A percentile compares a stretch with the other conserved stretches of the same genome.
These are phyloP conservation scores for Microsporum ferrugineum DNA, from an alignment of 2,329 filamentous ascomycete genomes.

Conservation along the genomic window DNA sequence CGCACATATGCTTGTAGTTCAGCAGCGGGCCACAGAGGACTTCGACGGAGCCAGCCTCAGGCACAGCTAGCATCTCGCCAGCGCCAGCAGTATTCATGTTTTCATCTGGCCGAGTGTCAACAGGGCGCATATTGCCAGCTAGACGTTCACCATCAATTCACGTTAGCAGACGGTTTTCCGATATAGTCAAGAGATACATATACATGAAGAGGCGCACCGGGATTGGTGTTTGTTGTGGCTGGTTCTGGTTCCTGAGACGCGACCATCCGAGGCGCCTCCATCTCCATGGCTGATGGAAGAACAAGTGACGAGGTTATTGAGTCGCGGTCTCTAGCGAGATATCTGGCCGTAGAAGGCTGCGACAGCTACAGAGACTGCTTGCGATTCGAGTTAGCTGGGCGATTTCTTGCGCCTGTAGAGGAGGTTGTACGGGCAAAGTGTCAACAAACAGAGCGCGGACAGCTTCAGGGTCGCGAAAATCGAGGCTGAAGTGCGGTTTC, in stretches of 20 bases:
- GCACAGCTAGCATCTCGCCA: not conserved
- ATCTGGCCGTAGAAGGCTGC: not conserved
- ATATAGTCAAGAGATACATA: not conserved
- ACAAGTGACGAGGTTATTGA: not conserved
- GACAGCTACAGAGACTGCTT: not conserved
- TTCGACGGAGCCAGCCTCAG: slow-evolving; percentile 14
- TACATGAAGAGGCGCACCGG: not conserved
- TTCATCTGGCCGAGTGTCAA: not conserved
- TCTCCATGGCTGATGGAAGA: not conserved
- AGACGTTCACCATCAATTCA: not conserved
- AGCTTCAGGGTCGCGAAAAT: not conserved
- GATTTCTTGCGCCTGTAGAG: too few species aligned
- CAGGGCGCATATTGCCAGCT: not conserved
- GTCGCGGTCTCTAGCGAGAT: not conserved
- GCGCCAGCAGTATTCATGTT: not conserved
- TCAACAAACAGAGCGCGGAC: not conserved
- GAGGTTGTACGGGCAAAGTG: not conserved
- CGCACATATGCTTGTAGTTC: slow-evolving; percentile 38
- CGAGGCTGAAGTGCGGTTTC: not conserved
- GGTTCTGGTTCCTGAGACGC: not conserved
- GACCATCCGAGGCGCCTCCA: not conserved
- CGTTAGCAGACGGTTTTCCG: not conserved
- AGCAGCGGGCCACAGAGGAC: slow-evolving; percentile 39
- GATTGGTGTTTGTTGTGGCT: not conserved
- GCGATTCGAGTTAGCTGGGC: not conserved